phyloP scores from a whole-genome alignment of 2,329 filamentous ascomycete species.

The Alternaria gansuensis region DNA sequence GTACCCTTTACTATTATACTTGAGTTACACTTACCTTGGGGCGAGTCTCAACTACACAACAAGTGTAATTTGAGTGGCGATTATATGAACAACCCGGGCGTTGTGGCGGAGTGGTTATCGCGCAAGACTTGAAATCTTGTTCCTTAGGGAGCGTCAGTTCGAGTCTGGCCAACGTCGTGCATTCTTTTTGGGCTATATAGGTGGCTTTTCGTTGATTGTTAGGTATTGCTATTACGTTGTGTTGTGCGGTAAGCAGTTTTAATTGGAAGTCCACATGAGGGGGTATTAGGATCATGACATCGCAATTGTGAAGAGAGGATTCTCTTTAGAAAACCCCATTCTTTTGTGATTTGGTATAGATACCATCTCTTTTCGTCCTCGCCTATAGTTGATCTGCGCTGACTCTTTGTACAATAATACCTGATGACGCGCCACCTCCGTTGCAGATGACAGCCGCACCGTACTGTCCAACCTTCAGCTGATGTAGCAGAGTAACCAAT shows the following conservation, averaged over 20 bases:
- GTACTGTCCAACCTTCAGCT: constrained; percentile 90
- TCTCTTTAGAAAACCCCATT: background rate
- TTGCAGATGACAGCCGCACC: constrained; percentile 97
- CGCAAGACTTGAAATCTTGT: constrained; percentile 54
- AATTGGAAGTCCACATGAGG: too few relatives aligned
- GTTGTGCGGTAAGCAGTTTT: background rate
- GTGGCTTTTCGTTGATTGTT: background rate
- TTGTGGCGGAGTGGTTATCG: constrained; percentile 52
- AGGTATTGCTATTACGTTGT: background rate
- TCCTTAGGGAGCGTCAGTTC: constrained; percentile 51
- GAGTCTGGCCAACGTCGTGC: constrained; percentile 47
- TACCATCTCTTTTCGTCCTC: background rate
- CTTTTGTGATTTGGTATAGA: background rate
- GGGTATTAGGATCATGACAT: background rate
- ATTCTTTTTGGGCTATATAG: constrained; percentile 17
- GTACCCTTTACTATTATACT: background rate
- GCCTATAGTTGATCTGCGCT: constrained; percentile 36
- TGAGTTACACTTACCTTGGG: too few relatives aligned
- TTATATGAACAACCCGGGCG: constrained; percentile 20
- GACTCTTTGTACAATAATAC: constrained; percentile 87
- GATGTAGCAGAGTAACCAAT: constrained; percentile 87
- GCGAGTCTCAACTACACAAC: background rate
- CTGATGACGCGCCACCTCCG: constrained; percentile 90
- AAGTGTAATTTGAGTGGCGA: background rate
- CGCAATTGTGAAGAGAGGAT: too few relatives aligned